These are phyloP conservation scores for Phytophthora brassicae DNA, from an alignment of 352 stramenopile species.

Conservation along the genomic window DNA sequence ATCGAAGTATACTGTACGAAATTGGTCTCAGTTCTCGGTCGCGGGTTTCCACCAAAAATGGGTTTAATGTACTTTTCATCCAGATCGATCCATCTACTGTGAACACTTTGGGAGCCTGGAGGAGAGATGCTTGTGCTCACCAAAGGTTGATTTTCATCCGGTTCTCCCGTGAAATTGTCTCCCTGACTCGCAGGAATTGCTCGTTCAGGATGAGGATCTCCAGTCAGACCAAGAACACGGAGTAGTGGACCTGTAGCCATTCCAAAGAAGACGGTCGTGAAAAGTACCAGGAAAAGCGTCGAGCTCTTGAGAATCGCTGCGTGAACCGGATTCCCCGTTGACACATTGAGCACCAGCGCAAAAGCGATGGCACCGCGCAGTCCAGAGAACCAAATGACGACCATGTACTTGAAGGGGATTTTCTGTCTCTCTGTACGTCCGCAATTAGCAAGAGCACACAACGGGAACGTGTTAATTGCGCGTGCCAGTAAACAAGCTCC, in stretches of 20 bases:
- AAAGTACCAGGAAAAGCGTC: slow-evolving; percentile 68
- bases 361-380: slow-evolving; percentile 93
- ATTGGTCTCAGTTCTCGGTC: slow-evolving; percentile 19
- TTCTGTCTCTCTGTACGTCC: slow-evolving; percentile 35
- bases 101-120: slow-evolving; percentile 40
- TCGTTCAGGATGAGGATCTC: slow-evolving; percentile 12
- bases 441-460: slow-evolving; percentile 62
- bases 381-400: slow-evolving; percentile 93
- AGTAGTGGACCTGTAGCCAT: slow-evolving; percentile 49
- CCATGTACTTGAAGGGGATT: slow-evolving; percentile 69
- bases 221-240: slow-evolving; percentile 29
- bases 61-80: slow-evolving; percentile 73
- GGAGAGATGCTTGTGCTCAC: slow-evolving; percentile 15
- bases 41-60: slow-evolving; percentile 58
- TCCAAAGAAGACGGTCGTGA: slow-evolving; percentile 63
- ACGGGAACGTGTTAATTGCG: slow-evolving; percentile 70
- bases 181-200: slow-evolving; percentile 3
- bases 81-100: slow-evolving; percentile 55
- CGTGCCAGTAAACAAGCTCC: slow-evolving; percentile 48
- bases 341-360: slow-evolving; percentile 80
- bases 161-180: slow-evolving; percentile 18
- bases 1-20: slow-evolving; percentile 18
- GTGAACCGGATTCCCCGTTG: slow-evolving; percentile 40
- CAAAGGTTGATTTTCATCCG: slow-evolving; percentile 24
- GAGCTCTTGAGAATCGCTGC: slow-evolving; percentile 64